A percentile compares a stretch with the other conserved stretches of the same genome.
Evolutionary conservation across 257 asterid genomes (phyloP).

Genomic region (Avicennia marina): DNA sequence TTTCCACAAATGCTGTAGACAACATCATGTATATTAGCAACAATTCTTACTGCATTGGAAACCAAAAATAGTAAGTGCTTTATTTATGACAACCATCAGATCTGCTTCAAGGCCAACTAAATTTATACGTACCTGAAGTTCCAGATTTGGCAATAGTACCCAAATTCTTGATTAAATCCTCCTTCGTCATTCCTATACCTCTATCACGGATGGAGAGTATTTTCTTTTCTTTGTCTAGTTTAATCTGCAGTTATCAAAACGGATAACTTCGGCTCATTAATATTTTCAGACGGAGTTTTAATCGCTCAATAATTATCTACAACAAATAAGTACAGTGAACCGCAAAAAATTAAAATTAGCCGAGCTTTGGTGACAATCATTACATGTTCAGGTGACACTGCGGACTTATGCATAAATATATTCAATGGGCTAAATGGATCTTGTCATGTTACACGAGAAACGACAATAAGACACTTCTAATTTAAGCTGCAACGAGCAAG

Average conservation of each 20-base stretch:
- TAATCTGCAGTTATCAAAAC: conserved; percentile 50
- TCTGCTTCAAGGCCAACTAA: background rate
- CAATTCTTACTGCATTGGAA: background rate
- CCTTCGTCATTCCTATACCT: conserved; percentile 98
- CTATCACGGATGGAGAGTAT: conserved; percentile 84
- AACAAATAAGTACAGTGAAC: too few species aligned
- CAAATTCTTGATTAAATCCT: conserved; percentile 88
- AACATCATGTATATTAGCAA: background rate
- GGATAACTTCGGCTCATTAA: background rate
- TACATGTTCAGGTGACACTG: too few species aligned
- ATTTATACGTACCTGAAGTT: conserved; percentile 66
- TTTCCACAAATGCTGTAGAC: conserved; percentile 86
- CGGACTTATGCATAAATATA: too few species aligned
- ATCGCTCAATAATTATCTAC: too few species aligned
- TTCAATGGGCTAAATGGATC: too few species aligned
- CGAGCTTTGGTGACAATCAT: too few species aligned
- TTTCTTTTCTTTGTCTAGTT: conserved; percentile 86
- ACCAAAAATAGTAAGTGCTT: background rate
- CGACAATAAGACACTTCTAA: too few species aligned
- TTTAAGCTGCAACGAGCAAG: background rate
- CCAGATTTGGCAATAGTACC: conserved; percentile 99
- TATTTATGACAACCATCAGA: background rate
- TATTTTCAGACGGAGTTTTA: too few species aligned
- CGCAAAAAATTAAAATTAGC: too few species aligned
- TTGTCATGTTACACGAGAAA: too few species aligned